Evolutionary conservation across 306 rosid genomes (phyloP), one percentile per base, ranked within the genome.

Genomic region (Quercus robur): DNA sequence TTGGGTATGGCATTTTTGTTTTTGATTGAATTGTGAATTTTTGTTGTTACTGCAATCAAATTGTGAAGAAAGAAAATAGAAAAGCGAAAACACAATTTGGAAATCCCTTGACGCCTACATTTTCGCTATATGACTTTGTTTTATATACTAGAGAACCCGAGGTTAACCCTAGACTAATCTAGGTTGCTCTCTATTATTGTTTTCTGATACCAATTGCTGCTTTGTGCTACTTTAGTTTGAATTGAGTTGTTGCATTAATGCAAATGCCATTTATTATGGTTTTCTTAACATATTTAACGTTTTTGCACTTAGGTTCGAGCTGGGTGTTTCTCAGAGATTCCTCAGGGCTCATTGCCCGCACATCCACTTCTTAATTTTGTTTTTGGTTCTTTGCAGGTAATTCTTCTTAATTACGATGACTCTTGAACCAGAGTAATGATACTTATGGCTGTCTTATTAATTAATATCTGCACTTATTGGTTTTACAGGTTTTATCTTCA

Each of bases 301-400:
- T 61, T 75, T 81, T 80, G 67, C 63, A 23, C 85, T 81, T 88
- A 94, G 98, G 93, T 94, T 76, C 94, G 93, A 84, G 97, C 94
- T 70, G 98, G 98, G 62, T 92, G 98, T 86, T 94, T 94, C 92
- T 88, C 97, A 0, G 97, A 94, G 88, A 89, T 92, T 85, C 94
- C 94, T 70, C 89, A 82, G 11, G 94, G 88, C 79, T 87, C 92
- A 76, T 80, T 94, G 85, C 90, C 94, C 18, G 85, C 91, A 14
- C 98, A 94, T 80, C 97, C 97, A 13, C 90, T 94, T 87, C 91
- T 94, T 38, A 88, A 88, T 85, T 90, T 94, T 85, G 83, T 92
- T 46, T 93, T 94, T 81, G 90, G 82, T 84, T 94, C 98, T 58
- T 79, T 94, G 79, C 98, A 89, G 96, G 98, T 88, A 88, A 76